phyloP scores from a whole-genome alignment of 305 asterid species.

The Caryopteris hybrid region DNA sequence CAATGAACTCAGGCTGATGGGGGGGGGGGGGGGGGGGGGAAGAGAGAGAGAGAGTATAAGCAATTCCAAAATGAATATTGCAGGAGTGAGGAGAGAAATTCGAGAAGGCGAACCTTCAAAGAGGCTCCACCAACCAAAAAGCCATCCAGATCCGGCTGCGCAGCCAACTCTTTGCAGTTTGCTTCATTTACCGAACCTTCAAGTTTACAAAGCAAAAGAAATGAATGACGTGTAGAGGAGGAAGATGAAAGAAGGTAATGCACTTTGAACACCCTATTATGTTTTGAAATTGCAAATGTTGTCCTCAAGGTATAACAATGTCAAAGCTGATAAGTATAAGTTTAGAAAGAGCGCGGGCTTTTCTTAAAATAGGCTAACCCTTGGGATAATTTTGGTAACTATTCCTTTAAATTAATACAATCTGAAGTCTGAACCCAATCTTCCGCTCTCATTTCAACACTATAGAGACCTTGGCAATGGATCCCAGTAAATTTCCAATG shows the following conservation, averaged over 20 bases:
- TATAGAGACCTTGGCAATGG: too few relatives aligned
- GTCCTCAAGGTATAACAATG: too few relatives aligned
- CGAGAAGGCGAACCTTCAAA: not conserved
- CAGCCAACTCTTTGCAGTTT: slow-evolving; percentile 9
- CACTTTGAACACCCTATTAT: not conserved
- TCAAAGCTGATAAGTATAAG: too few relatives aligned
- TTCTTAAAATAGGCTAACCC: too few relatives aligned
- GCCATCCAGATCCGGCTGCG: not conserved
- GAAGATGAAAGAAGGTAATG: not conserved
- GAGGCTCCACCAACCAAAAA: not conserved
- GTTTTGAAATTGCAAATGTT: not conserved
- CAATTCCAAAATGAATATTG: not conserved
- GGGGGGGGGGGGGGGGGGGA: not conserved
- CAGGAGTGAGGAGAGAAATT: not conserved
- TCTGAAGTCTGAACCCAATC: too few relatives aligned
- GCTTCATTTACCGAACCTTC: slow-evolving; percentile 3
- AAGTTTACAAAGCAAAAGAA: not conserved
- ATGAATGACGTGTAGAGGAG: not conserved
- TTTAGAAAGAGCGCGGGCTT: too few relatives aligned
- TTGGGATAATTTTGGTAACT: too few relatives aligned
- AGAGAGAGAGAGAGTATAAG: not conserved
- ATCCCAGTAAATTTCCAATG: too few relatives aligned
- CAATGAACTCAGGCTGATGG: not conserved
- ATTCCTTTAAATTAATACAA: too few relatives aligned
- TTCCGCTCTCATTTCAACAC: too few relatives aligned